Evolutionary conservation across 2,329 filamentous ascomycete genomes (phyloP).

Genomic region (Talaromyces islandicus): DNA sequence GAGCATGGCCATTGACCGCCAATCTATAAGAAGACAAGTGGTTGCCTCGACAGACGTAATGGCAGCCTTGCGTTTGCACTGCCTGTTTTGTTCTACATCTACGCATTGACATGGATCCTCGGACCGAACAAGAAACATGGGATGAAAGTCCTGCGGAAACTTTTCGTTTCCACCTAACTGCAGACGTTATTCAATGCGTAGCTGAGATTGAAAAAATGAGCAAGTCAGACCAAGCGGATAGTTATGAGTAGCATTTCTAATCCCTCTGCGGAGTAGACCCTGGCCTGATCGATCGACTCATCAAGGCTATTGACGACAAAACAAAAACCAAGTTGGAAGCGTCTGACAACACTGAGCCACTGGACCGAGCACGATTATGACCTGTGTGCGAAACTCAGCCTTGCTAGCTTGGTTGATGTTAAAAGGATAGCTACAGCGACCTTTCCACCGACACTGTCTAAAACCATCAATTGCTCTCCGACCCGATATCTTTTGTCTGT

Average conservation of each 20-base stretch:
- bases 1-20: neutral
- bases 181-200: neutral
- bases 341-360: neutral
- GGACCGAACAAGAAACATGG: neutral
- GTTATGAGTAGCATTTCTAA: neutral
- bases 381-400: neutral
- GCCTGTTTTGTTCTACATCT: neutral
- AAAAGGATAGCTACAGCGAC: neutral
- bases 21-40: neutral
- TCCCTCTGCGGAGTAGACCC: neutral
- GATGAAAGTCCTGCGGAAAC: neutral
- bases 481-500: no score
- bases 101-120: neutral
- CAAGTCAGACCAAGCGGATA: neutral
- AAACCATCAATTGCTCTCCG: neutral
- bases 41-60: neutral
- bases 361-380: neutral
- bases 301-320: neutral
- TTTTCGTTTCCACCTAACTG: neutral
- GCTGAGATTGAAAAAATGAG: neutral
- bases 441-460: neutral
- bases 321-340: neutral
- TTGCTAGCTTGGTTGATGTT: neutral
- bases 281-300: neutral
- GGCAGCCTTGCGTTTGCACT: neutral